A percentile compares a stretch with the other conserved stretches of the same genome.
phyloP scores from a whole-genome alignment of 495 filamentous ascomycete genomes.

The Daldinia bambusicola region DNA sequence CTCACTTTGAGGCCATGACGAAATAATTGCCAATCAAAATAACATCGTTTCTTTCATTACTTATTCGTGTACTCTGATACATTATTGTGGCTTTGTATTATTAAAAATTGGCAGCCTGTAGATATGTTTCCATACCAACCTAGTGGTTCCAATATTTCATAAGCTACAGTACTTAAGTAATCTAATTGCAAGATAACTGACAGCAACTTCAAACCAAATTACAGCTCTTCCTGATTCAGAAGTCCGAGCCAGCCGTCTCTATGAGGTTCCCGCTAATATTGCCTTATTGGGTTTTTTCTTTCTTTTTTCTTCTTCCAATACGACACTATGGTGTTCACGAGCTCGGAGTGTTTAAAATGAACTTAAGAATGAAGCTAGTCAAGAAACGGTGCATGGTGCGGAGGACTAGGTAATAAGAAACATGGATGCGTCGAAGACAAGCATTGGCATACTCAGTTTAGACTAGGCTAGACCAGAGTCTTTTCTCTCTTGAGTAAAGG shows the following conservation, averaged over 20 bases:
- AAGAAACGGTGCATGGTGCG: slow-evolving; percentile 32
- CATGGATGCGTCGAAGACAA: slow-evolving; percentile 7
- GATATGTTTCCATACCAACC: background rate
- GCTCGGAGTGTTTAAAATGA: slow-evolving; percentile 21
- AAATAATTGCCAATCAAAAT: background rate
- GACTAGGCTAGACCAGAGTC: slow-evolving; percentile 15
- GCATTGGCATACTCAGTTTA: slow-evolving; percentile 20
- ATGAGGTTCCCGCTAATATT: slow-evolving; percentile 27
- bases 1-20: background rate
- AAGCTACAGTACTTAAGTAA: too few relatives aligned
- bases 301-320: background rate
- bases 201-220: background rate
- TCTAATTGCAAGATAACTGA: background rate
- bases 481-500: slow-evolving; percentile 4
- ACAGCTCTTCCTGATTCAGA: slow-evolving; percentile 6
- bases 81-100: background rate
- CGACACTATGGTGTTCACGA: slow-evolving; percentile 6
- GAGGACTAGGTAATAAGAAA: slow-evolving; percentile 16
- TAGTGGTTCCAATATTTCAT: background rate
- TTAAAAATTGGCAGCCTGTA: background rate
- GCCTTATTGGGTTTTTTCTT: slow-evolving; percentile 4
- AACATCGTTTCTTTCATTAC: background rate
- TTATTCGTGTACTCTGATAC: background rate
- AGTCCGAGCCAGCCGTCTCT: background rate
- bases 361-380: slow-evolving; percentile 31